phyloP scores from a whole-genome alignment of 108 stramenopile species.

The Cyclotella kingstonii region DNA sequence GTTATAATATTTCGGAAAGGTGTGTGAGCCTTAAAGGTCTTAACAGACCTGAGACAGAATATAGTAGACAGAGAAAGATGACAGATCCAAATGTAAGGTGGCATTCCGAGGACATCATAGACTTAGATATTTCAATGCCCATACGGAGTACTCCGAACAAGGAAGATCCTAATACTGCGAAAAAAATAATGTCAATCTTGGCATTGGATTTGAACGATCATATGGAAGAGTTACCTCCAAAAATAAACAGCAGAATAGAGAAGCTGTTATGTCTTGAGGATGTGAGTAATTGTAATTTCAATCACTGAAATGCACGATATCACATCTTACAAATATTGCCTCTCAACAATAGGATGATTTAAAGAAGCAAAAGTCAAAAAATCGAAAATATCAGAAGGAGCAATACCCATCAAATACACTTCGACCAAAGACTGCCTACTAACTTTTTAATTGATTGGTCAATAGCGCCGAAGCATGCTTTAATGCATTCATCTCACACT shows the following conservation, averaged over 20 bases:
- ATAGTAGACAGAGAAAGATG: conserved; percentile 62
- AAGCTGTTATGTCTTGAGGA: conserved; percentile 9
- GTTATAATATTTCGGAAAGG: conserved; percentile 38
- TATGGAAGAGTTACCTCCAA: conserved; percentile 18
- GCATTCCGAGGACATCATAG: conserved; percentile 62
- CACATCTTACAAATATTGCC: no score
- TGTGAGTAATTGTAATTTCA: no score
- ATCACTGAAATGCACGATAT: no score
- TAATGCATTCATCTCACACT: no score
- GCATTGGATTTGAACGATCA: conserved; percentile 37
- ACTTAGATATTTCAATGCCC: conserved; percentile 66
- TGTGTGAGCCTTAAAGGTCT: conserved; percentile 33
- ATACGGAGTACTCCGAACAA: conserved; percentile 10
- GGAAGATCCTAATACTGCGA: conserved; percentile 59
- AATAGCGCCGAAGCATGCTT: no score
- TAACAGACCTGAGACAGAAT: conserved; percentile 76
- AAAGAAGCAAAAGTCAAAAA: no score
- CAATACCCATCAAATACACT: no score
- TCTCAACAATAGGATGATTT: no score
- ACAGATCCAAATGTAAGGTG: conserved; percentile 74
- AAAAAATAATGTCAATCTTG: conserved; percentile 33
- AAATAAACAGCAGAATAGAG: background rate
- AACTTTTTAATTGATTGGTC: no score
- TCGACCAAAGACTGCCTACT: no score
- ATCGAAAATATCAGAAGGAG: no score